Percentiles rank a stretch among this genome's conserved stretches.
Evolutionary conservation across 345 rosid genomes (phyloP).

Genomic region (Psidium friedrichsthalianum): DNA sequence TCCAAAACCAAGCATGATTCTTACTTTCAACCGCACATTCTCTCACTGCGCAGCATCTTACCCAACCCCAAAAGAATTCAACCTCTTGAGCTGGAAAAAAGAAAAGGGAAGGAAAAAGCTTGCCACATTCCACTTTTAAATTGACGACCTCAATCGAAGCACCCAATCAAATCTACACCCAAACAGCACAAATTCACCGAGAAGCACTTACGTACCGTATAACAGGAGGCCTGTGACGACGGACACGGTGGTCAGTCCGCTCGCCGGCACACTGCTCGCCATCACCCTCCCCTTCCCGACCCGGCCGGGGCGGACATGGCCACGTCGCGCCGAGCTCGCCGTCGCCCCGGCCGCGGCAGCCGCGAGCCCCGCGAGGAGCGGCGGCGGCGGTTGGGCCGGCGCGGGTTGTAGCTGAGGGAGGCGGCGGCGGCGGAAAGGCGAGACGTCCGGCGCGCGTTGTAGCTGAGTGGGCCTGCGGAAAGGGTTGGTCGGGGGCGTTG

Average conservation of each 20-base stretch:
- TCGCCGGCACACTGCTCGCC: conserved; percentile 63
- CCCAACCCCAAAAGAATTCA: neutral
- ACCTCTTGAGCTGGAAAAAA: neutral
- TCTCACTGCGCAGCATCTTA: neutral
- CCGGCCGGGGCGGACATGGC: conserved; percentile 22
- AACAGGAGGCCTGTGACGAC: conserved; percentile 51
- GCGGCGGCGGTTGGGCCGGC: conserved; percentile 15
- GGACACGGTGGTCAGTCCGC: conserved; percentile 64
- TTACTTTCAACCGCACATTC: neutral
- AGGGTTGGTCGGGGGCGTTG: no score
- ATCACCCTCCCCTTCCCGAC: conserved; percentile 27
- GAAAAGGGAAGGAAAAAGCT: neutral
- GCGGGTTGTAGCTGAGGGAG: conserved; percentile 4
- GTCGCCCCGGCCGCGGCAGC: neutral
- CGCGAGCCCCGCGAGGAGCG: neutral
- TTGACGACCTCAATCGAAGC: neutral
- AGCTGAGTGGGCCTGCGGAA: no score
- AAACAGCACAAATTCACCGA: neutral
- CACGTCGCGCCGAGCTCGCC: conserved; percentile 11
- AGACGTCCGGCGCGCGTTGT: no score
- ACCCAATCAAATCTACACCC: neutral
- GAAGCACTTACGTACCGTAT: conserved; percentile 27
- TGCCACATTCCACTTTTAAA: neutral
- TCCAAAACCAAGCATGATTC: neutral
- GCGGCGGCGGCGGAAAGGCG: neutral